Conservation (phyloP, 2,329 filamentous ascomycete species). For the Zymoseptoria ardabiliae region DNA sequence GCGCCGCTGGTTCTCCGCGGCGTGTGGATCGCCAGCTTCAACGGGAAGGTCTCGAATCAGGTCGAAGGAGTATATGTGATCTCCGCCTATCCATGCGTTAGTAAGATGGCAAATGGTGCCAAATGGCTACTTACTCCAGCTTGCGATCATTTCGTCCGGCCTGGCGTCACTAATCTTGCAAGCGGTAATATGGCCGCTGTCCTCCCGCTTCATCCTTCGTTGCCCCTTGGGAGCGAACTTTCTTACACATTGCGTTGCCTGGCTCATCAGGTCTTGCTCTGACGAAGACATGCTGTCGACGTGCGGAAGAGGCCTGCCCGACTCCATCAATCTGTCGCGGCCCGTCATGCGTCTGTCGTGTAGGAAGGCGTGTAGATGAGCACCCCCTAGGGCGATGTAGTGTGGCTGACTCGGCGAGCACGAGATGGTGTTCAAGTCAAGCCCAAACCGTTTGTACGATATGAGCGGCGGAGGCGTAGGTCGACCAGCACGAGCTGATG, state of each 20-base stretch:
- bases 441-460: slow-evolving; percentile 52
- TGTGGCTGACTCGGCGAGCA: slow-evolving; percentile 61
- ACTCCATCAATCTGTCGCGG: slow-evolving; percentile 49
- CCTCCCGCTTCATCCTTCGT: slow-evolving; percentile 44
- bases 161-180: slow-evolving; percentile 64
- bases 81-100: slow-evolving; percentile 48
- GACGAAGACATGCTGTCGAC: slow-evolving; percentile 34
- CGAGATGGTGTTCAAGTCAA: slow-evolving; percentile 62
- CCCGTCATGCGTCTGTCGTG: slow-evolving; percentile 63
- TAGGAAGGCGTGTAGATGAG: slow-evolving; percentile 60
- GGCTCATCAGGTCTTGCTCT: slow-evolving; percentile 49
- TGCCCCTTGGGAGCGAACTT: slow-evolving; percentile 59
- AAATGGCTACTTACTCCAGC: slow-evolving; percentile 46
- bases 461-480: slow-evolving; percentile 57
- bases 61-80: slow-evolving; percentile 58
- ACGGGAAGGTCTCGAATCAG: slow-evolving; percentile 48
- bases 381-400: slow-evolving; percentile 63
- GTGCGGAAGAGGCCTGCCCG: slow-evolving; percentile 41
- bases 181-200: slow-evolving; percentile 60
- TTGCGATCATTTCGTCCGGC: slow-evolving; percentile 60
- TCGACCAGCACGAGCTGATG: slow-evolving; percentile 39
- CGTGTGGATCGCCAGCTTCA: slow-evolving; percentile 30
- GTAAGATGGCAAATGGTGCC: slow-evolving; percentile 17
- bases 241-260: slow-evolving; percentile 58
- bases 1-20: slow-evolving; percentile 30